Base-by-base conservation (phyloP, 2,329 filamentous ascomycete genomes). In the Endoconidiophora laricicola region DNA sequence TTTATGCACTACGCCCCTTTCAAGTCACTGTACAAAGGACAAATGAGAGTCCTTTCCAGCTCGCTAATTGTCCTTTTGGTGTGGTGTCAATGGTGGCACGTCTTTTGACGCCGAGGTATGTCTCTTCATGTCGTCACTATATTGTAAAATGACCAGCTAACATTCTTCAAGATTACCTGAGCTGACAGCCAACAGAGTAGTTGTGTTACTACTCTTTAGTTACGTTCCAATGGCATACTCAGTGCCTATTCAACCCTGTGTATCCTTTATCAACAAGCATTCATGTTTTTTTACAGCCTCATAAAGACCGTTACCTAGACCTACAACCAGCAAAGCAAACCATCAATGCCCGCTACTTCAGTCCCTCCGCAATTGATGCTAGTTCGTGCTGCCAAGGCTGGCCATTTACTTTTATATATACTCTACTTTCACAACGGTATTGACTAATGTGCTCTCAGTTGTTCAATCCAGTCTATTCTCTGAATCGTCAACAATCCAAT, bases 201-300 rank as follows among this genome's bases (percentile, higher is more conserved):
- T 70, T 0, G 50, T 63, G 0, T 64, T 68, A 3, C 37, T 70
- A 0, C 29, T 71, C 0, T 63, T 67, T 6, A 69, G 66, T 5
- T 78, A 77, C 45, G 59, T 78, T 0, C 76, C 76, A 0, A 78
- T 73, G 0, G 62, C 66, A 0, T 61, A 79, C 3, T 70, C 74
- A 0, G 79, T 76, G 0, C 48, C 78, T 0, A 62, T 78, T 0
- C 76, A 81, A 36, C 75, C 76, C 0, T 65, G 73, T 1, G 77
- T 76, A 70, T 60, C 76, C 0, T 56, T 78, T 0, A 51, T 81
- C 0, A 79, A 76, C 40, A 64, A 76, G 0, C 49, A 72, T 0
- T 55, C 77, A 0, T 78, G 73, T 39, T 57, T 77, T 18, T 6
- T 54, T 80, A 0, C 70, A 76, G 26, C 76, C 76, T 0, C 70